phyloP scores from a whole-genome alignment of 495 filamentous ascomycete genomes.

The Lepraria neglecta region DNA sequence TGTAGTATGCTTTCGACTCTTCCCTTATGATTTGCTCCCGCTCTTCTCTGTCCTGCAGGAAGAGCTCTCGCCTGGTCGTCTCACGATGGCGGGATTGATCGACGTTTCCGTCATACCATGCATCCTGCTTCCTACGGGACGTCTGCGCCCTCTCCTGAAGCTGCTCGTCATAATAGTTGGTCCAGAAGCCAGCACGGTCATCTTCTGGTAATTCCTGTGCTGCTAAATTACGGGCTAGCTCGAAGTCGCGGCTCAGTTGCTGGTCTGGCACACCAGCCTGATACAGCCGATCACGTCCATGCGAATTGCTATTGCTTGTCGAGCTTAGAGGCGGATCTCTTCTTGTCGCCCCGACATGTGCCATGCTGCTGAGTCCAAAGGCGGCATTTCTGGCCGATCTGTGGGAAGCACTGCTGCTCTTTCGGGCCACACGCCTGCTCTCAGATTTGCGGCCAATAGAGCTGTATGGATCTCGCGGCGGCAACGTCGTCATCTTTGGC shows the following conservation, averaged over 20 bases:
- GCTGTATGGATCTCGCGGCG: neutral
- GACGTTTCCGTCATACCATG: neutral
- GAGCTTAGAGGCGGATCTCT: neutral
- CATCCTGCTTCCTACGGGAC: neutral
- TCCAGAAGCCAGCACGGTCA: neutral
- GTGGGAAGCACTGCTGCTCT: neutral
- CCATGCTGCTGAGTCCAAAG: neutral
- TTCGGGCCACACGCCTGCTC: neutral
- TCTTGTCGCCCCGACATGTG: neutral
- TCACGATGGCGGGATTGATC: neutral
- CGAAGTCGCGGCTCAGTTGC: neutral
- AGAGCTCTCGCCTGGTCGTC: neutral
- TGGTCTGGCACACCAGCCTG: neutral
- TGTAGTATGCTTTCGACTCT: conserved; percentile 1
- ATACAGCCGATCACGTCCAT: neutral
- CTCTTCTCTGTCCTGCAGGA: neutral
- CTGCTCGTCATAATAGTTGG: neutral
- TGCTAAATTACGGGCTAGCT: conserved; percentile 3
- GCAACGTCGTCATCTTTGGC: neutral
- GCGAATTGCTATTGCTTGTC: neutral
- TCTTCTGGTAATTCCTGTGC: neutral
- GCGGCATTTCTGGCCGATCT: neutral
- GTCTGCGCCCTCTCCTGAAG: neutral
- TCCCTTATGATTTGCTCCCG: neutral
- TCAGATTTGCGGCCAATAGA: neutral